A percentile compares a stretch with the other conserved stretches of the same genome.
phyloP scores from a whole-genome alignment of 2,329 filamentous ascomycete genomes.

The Penicillium sp. region DNA sequence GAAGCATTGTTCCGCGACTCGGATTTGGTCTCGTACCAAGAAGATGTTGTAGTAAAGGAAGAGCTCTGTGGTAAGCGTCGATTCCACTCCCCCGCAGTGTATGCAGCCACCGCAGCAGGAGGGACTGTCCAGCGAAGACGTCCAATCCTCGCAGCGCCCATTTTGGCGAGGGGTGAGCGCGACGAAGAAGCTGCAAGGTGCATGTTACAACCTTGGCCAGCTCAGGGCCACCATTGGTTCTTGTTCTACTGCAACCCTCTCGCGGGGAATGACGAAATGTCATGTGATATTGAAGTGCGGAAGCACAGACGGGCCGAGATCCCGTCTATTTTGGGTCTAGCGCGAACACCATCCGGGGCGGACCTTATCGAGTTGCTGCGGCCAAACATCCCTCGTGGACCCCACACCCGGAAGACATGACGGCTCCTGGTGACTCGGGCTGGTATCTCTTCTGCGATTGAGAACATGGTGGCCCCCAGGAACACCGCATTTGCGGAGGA shows the following conservation, averaged over 20 bases:
- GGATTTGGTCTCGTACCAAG: conserved; percentile 22
- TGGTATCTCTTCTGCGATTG: conserved; percentile 26
- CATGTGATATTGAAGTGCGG: conserved; percentile 29
- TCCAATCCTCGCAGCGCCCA: conserved; percentile 43
- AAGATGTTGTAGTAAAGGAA: conserved; percentile 33
- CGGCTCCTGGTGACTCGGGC: conserved; percentile 24
- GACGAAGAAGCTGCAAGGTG: conserved; percentile 21
- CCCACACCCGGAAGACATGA: conserved; percentile 31
- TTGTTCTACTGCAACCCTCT: conserved; percentile 13
- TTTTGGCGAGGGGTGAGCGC: conserved; percentile 34
- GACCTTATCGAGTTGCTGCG: conserved; percentile 29
- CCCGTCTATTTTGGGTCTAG: conserved; percentile 30
- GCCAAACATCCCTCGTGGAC: conserved; percentile 24
- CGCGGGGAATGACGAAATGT: conserved; percentile 37
- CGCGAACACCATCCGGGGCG: conserved; percentile 21
- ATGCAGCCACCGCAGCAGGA: conserved; percentile 41
- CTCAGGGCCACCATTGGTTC: conserved; percentile 24
- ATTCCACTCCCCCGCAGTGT: conserved; percentile 35
- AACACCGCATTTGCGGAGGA: conserved; percentile 68
- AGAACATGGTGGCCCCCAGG: conserved; percentile 60
- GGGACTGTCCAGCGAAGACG: conserved; percentile 46
- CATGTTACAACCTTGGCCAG: conserved; percentile 33
- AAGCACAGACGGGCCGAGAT: conserved; percentile 28
- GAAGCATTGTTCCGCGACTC: conserved; percentile 15
- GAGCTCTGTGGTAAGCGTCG: conserved; percentile 32